Evolutionary conservation across 768 basidiomycete species (phyloP).

Genomic region (Jaapia argillacea): DNA sequence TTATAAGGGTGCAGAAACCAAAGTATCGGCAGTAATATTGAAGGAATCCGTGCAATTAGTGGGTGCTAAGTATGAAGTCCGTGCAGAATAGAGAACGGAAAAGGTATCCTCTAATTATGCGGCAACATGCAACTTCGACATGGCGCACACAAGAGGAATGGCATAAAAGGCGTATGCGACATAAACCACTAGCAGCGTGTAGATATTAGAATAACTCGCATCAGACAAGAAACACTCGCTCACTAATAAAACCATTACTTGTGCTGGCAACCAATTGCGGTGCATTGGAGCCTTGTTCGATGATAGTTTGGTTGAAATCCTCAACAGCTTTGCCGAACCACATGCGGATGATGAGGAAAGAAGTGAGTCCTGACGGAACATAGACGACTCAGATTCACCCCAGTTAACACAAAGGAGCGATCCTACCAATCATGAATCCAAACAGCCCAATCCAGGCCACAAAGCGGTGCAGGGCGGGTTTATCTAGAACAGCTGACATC

Average conservation of each 20-base stretch:
- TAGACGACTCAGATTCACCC: neutral
- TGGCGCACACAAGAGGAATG: conserved; percentile 56
- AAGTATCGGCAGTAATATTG: no score
- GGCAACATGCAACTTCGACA: conserved; percentile 59
- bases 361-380: conserved; percentile 40
- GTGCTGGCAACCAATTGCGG: conserved; percentile 50
- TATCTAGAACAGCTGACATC: conserved; percentile 38
- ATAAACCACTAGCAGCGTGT: conserved; percentile 61
- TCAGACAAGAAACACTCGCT: conserved; percentile 16
- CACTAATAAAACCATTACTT: conserved; percentile 73
- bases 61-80: no score
- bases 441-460: conserved; percentile 71
- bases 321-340: conserved; percentile 74
- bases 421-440: conserved; percentile 63
- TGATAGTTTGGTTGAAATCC: conserved; percentile 63
- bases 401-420: neutral
- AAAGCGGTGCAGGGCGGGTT: conserved; percentile 42
- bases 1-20: no score
- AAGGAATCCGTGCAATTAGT: no score
- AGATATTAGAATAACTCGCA: conserved; percentile 1
- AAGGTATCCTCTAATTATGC: no score
- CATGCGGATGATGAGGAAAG: conserved; percentile 67
- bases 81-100: no score
- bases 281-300: conserved; percentile 37
- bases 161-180: conserved; percentile 68